Conservation (phyloP, 805 yeast species). For the Cyberlindnera mississippiensis region DNA sequence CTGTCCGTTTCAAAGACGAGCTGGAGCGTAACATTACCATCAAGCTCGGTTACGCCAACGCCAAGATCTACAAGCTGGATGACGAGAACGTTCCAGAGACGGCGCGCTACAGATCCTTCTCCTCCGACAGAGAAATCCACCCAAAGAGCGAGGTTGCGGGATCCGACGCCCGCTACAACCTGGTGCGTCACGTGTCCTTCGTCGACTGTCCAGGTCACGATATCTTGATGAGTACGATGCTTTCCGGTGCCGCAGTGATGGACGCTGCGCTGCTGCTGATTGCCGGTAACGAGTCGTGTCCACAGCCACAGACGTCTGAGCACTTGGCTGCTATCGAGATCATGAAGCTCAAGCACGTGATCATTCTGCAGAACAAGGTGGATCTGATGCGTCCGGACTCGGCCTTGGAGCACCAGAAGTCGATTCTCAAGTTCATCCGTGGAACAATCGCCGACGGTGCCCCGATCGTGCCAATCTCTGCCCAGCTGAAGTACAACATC, state of each 20-base stretch:
- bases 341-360: slow-evolving; percentile 96
- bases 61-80: slow-evolving; percentile 93
- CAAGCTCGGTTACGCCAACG: slow-evolving; percentile 97
- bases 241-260: slow-evolving; percentile 99
- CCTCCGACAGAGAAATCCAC: slow-evolving; percentile 89
- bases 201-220: slow-evolving; percentile 99
- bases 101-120: slow-evolving; percentile 90
- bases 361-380: slow-evolving; percentile 95
- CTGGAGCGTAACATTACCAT: slow-evolving; percentile 98
- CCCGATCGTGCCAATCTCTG: slow-evolving; percentile 97
- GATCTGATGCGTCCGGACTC: slow-evolving; percentile 97
- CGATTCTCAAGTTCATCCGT: slow-evolving; percentile 85
- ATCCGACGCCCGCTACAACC: slow-evolving; percentile 81
- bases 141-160: slow-evolving; percentile 91
- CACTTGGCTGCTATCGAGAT: slow-evolving; percentile 99
- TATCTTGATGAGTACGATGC: slow-evolving; percentile 99
- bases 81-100: slow-evolving; percentile 87
- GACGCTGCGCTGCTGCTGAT: slow-evolving; percentile 95
- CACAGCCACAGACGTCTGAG: slow-evolving; percentile 99
- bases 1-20: slow-evolving; percentile 98
- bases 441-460: slow-evolving; percentile 99
- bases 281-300: slow-evolving; percentile 99
- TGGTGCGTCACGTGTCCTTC: slow-evolving; percentile 94
- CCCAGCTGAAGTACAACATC: slow-evolving; percentile 96
- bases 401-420: slow-evolving; percentile 92